Base-by-base conservation (phyloP, 805 yeast genomes). In the Yarrowia sp. region DNA sequence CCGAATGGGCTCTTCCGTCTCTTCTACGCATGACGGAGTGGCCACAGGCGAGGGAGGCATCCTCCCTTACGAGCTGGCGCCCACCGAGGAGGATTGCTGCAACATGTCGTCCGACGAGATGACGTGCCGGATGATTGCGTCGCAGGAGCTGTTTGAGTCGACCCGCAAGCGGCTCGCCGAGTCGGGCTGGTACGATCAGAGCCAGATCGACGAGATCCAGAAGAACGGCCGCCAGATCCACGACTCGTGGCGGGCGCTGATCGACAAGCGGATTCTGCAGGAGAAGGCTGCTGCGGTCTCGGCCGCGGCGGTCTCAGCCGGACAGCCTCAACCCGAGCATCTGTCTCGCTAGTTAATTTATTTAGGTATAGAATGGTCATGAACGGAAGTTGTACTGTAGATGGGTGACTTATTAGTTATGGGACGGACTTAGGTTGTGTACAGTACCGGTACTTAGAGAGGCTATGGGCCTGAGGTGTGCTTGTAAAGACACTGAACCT, bases 161-260 rank as follows among this genome's bases (percentile, higher is more conserved):
- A 55, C 61, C n/a, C 46, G 35, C 19, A 55, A 39, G 35, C 61
- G 61, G 1, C 38, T 55, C n/a, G 61, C 46, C 8, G 61, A 55
- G 47, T 55, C 61, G 13, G 61, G 61, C 8, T 55, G 61, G 61
- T 55, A 55, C 16, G 47, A 55, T n/a, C 47, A 55, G 27, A 39
- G 35, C 12, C 46, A 38, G 46, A 55, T 39, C 9, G 47, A 55
- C n/a, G 61, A 55, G 35, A 55, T 55, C 9, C 47, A 55, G 61
- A 55, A 55, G 38, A 55, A 55, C 10, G 61, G 61, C 3, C 61
- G 35, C 6, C 61, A 38, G 35, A 55, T 55, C 16, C 18, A 55
- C 10, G 61, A 27, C 14, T 38, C 61, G 0, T 55, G 61, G 61
- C 38, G 29, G 29, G 46, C 27, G 27, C 19, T 55, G 27, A 55